These are phyloP conservation scores for Globisporangium irregulare DNA, from an alignment of 352 stramenopile species.

Conservation along the genomic window DNA sequence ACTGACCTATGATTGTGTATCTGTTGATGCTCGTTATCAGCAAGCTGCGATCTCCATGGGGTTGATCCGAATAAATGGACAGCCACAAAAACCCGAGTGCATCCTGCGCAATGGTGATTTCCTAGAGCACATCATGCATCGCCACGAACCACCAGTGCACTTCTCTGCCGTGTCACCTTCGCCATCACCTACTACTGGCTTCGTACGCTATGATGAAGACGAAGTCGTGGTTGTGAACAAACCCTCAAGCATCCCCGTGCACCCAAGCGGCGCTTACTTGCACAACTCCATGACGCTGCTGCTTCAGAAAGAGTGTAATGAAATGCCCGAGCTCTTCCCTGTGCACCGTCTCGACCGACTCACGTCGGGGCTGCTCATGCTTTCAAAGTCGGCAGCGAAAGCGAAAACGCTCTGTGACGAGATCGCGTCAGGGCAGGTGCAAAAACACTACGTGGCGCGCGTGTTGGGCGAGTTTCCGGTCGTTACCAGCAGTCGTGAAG, in stretches of 20 bases:
- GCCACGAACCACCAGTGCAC: constrained; percentile 91
- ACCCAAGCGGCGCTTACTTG: constrained; percentile 90
- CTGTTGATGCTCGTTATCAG: constrained; percentile 21
- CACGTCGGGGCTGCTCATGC: constrained; percentile 76
- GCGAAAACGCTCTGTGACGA: constrained; percentile 40
- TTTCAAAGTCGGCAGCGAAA: constrained; percentile 45
- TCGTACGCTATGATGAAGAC: constrained; percentile 44
- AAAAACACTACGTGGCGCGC: constrained; percentile 57
- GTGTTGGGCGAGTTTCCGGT: constrained; percentile 42
- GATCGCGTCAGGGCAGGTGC: constrained; percentile 32
- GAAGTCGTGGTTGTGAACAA: constrained; percentile 73
- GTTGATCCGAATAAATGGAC: constrained; percentile 85
- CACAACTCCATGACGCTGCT: constrained; percentile 86
- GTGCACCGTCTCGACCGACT: constrained; percentile 94
- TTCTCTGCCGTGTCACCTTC: constrained; percentile 13
- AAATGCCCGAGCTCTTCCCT: constrained; percentile 47
- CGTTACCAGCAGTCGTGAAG: not conserved
- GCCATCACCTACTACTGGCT: constrained; percentile 13
- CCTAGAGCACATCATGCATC: constrained; percentile 89
- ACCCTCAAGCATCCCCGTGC: constrained; percentile 87
- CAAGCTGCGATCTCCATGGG: constrained; percentile 74
- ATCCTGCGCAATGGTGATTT: constrained; percentile 83
- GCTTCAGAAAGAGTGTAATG: constrained; percentile 29
- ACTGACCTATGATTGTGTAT: not conserved
- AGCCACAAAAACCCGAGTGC: constrained; percentile 45